These are phyloP conservation scores for Mycena vitilis DNA, from an alignment of 768 basidiomycete species.

Conservation along the genomic window DNA sequence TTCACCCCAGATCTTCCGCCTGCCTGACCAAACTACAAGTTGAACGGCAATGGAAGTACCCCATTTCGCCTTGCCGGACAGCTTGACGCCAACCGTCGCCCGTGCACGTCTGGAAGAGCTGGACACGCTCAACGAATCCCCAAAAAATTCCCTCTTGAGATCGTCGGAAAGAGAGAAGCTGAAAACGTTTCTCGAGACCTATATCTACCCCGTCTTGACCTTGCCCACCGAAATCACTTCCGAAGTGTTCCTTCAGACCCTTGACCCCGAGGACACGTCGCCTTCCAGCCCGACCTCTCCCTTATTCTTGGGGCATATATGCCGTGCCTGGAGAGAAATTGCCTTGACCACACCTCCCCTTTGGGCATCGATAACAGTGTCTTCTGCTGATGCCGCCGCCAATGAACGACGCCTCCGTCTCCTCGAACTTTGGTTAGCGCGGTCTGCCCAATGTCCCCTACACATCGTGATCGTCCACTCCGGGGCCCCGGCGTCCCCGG, in stretches of 20 bases:
- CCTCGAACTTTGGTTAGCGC: neutral
- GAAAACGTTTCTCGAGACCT: neutral
- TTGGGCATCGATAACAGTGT: neutral
- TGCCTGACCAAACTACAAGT: too few relatives aligned
- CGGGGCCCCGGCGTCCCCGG: neutral
- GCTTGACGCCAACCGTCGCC: neutral
- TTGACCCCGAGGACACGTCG: neutral
- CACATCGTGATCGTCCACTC: neutral
- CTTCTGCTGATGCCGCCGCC: neutral
- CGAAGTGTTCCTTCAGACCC: neutral
- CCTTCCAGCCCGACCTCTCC: neutral
- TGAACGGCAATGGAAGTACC: neutral
- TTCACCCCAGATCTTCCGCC: too few relatives aligned
- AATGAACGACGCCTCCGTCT: neutral
- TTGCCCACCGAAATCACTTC: constrained; percentile 6
- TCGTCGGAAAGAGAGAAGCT: neutral
- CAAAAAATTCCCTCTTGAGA: neutral
- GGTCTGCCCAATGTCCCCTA: neutral
- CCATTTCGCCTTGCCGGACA: neutral
- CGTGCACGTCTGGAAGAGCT: neutral
- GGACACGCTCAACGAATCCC: neutral
- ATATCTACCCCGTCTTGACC: constrained; percentile 1
- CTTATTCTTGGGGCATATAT: neutral
- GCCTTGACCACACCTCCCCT: neutral
- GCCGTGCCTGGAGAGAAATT: neutral